A percentile compares a stretch with the other conserved stretches of the same genome.
Evolutionary conservation across 805 yeast genomes (phyloP).

Genomic region (Helenozyma rhizophorensis): DNA sequence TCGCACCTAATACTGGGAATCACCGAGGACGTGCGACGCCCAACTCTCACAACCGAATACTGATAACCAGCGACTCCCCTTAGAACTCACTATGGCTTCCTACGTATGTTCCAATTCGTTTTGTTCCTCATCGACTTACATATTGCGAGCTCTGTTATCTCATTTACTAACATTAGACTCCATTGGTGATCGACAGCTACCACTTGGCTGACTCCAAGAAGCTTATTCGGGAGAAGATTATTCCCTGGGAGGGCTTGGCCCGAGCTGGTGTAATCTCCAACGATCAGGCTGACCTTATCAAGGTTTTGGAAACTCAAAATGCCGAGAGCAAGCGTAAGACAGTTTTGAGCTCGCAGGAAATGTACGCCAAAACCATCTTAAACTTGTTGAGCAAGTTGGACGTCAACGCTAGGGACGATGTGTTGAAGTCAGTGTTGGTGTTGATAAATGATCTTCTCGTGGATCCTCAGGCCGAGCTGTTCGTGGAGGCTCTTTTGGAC

Average conservation of each 20-base stretch:
- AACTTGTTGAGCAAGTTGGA: conserved; percentile 48
- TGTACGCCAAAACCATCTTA: conserved; percentile 52
- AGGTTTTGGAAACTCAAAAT: conserved; percentile 48
- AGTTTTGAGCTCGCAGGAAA: conserved; percentile 40
- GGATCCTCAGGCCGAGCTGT: conserved; percentile 32
- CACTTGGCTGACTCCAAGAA: conserved; percentile 61
- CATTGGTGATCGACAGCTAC: conserved; percentile 55
- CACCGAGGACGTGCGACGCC: conserved; percentile 3
- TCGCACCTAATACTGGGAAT: too few species aligned
- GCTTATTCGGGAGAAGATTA: conserved; percentile 70
- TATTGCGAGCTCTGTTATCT: background rate
- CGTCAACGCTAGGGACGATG: conserved; percentile 51
- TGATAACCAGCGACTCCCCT: background rate
- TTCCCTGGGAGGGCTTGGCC: conserved; percentile 90
- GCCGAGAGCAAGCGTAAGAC: conserved; percentile 39
- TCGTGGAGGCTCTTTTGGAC: conserved; percentile 36
- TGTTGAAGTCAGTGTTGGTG: conserved; percentile 60
- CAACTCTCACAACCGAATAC: conserved; percentile 2
- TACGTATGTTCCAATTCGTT: conserved; percentile 1
- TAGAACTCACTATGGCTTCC: conserved; percentile 2
- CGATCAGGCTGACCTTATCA: conserved; percentile 62
- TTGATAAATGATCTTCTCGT: conserved; percentile 54
- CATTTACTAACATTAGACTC: conserved; percentile 20
- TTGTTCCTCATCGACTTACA: background rate
- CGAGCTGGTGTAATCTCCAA: conserved; percentile 64